phyloP scores from a whole-genome alignment of 2,329 filamentous ascomycete genomes.

The Hypoxylon sp. region DNA sequence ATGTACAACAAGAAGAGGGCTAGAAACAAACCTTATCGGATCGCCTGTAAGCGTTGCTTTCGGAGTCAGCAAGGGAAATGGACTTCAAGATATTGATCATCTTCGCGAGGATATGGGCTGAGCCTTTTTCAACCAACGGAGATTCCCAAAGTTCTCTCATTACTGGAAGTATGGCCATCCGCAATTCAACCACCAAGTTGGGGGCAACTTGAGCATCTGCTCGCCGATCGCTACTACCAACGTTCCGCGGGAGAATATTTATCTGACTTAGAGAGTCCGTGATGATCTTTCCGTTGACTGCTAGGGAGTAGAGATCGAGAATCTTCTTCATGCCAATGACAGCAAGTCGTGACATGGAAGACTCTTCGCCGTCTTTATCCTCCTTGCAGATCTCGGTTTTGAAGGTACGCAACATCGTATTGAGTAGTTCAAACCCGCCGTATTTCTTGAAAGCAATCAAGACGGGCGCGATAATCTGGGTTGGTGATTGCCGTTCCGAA shows the following conservation, averaged over 20 bases:
- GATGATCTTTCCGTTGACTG: slow-evolving; percentile 84
- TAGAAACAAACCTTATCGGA: slow-evolving; percentile 68
- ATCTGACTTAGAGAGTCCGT: slow-evolving; percentile 78
- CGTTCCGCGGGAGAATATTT: slow-evolving; percentile 57
- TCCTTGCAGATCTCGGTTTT: slow-evolving; percentile 66
- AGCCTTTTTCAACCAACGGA: slow-evolving; percentile 83
- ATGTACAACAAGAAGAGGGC: background rate
- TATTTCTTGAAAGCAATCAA: slow-evolving; percentile 88
- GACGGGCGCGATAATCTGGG: slow-evolving; percentile 79
- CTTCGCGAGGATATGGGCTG: slow-evolving; percentile 81
- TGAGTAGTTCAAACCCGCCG: slow-evolving; percentile 81
- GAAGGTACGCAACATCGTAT: slow-evolving; percentile 79
- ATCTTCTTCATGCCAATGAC: slow-evolving; percentile 82
- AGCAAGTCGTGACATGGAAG: slow-evolving; percentile 64
- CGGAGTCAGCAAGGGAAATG: slow-evolving; percentile 82
- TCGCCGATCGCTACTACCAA: slow-evolving; percentile 60
- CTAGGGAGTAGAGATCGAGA: slow-evolving; percentile 81
- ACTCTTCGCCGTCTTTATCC: slow-evolving; percentile 60
- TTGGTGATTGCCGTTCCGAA: slow-evolving; percentile 63
- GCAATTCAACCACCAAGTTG: slow-evolving; percentile 89
- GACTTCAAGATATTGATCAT: slow-evolving; percentile 87
- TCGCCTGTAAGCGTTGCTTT: slow-evolving; percentile 74
- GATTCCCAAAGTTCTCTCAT: slow-evolving; percentile 88
- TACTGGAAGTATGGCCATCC: slow-evolving; percentile 82
- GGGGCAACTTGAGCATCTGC: slow-evolving; percentile 64